Evolutionary conservation across 306 rosid genomes (phyloP), one percentile per base, ranked within the genome.

Genomic region (Trifolium dubium): DNA sequence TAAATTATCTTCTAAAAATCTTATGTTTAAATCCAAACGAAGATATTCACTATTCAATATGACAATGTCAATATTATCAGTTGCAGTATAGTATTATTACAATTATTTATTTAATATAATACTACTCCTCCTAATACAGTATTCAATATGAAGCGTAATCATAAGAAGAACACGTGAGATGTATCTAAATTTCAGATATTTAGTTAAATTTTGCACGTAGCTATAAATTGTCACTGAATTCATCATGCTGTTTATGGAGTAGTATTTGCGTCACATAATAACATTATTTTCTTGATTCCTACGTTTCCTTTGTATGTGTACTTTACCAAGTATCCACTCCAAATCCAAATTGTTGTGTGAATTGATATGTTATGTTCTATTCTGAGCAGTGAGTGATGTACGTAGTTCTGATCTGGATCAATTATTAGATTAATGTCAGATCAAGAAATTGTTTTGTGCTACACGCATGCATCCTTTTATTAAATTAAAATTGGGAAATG

Each of bases 301-400:
- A 76, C 67, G 80, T 66, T 66, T 54, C 37, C 59, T 23, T 37
- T 28, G n/a, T 10, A 44, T 43, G 12, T 53, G 30, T 34, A 54
- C 58, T 18, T 71, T 55, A 12, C 54, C 0, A 23, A 55, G 66
- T 35, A 55, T 55, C 12, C 17, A 19, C 41, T 28, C 63, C 50
- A 44, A 44, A 44, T 44, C 50, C 50, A 44, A 44, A 44, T 13
- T 44, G 13, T 12, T 44, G n/a, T 44, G 50, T 44, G 15, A 44
- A 23, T 23, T 23, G 23, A 23, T 23, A 23, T n/a, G n/a, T 1
- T 44, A 44, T 1, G 50, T 49, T 14, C 18, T 49, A 6, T 49
- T 43, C 19, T 49, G 10, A n/a, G 55, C 55, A 49, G 18, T 49
- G 55, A n/a, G 55, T 23, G 23, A 9, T n/a, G 18, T n/a, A n/a